These are phyloP conservation scores for Xylaria longipes DNA, from an alignment of 495 filamentous ascomycete genomes.

Conservation along the genomic window DNA sequence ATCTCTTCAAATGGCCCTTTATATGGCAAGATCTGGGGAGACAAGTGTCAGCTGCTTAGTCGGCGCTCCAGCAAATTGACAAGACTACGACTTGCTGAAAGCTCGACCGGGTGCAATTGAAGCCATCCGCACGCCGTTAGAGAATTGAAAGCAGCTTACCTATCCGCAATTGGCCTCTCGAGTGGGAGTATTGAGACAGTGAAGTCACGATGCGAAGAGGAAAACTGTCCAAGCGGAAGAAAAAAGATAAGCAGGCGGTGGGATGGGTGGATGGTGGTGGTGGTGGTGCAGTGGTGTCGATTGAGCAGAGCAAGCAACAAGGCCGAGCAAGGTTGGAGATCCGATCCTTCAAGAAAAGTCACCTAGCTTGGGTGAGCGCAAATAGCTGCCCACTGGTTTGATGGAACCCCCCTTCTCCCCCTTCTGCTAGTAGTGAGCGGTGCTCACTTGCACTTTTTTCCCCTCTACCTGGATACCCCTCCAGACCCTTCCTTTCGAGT, in stretches of 20 bases:
- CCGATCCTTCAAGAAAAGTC: conserved; percentile 19
- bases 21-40: conserved; percentile 13
- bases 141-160: conserved; percentile 28
- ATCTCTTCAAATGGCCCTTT: conserved; percentile 26
- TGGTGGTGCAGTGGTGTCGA: conserved; percentile 13
- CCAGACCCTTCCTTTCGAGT: conserved; percentile 14
- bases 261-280: conserved; percentile 20
- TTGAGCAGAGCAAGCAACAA: conserved; percentile 22
- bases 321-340: conserved; percentile 27
- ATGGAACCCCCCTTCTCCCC: neutral
- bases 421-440: neutral
- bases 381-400: conserved; percentile 13
- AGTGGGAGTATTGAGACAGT: conserved; percentile 25
- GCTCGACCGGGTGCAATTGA: neutral
- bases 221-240: conserved; percentile 26
- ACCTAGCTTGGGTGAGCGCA: conserved; percentile 20
- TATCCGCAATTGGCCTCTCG: conserved; percentile 36
- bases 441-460: conserved; percentile 21
- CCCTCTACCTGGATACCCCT: neutral
- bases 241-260: conserved; percentile 13
- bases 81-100: conserved; percentile 11
- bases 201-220: conserved; percentile 31
- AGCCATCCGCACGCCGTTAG: conserved; percentile 9
- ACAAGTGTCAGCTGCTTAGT: conserved; percentile 16
- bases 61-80: neutral